phyloP scores from a whole-genome alignment of 2,329 filamentous ascomycete species.

The Chaetomium olivaceum region DNA sequence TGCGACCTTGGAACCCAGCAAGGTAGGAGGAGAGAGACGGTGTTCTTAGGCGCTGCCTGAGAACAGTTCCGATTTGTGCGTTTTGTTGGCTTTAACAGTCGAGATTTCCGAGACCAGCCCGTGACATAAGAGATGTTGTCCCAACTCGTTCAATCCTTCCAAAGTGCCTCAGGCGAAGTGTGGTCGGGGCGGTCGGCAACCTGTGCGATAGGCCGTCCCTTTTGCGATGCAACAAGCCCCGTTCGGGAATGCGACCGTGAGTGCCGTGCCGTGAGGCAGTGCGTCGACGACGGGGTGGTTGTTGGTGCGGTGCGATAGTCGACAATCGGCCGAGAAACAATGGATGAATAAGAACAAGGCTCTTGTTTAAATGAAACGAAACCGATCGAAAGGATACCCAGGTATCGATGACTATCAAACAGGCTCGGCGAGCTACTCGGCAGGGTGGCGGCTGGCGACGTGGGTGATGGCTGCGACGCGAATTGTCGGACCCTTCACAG shows the following conservation, averaged over 20 bases:
- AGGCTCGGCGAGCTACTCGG: conserved; percentile 35
- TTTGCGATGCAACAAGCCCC: background rate
- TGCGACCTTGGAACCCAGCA: conserved; percentile 25
- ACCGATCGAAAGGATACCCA: conserved; percentile 38
- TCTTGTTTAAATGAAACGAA: conserved; percentile 46
- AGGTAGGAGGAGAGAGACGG: conserved; percentile 3
- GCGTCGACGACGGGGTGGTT: background rate
- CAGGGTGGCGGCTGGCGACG: conserved; percentile 33
- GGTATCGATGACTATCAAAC: conserved; percentile 39
- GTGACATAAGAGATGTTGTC: conserved; percentile 33
- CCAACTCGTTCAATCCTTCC: conserved; percentile 28
- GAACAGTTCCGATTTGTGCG: conserved; percentile 22
- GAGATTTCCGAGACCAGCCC: conserved; percentile 39
- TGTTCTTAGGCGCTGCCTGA: conserved; percentile 33
- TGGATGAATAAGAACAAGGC: conserved; percentile 44
- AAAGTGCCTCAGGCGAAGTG: conserved; percentile 35
- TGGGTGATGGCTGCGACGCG: conserved; percentile 40
- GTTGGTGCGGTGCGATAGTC: conserved; percentile 26
- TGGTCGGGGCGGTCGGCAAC: conserved; percentile 24
- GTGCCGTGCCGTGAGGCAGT: conserved; percentile 12
- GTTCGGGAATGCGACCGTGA: conserved; percentile 19
- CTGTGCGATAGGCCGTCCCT: conserved; percentile 19
- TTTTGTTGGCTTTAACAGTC: conserved; percentile 22
- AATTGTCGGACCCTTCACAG: conserved; percentile 37
- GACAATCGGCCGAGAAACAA: conserved; percentile 37